Evolutionary conservation across 2,329 filamentous ascomycete species (phyloP).

Genomic region (Clonostachys byssicola): DNA sequence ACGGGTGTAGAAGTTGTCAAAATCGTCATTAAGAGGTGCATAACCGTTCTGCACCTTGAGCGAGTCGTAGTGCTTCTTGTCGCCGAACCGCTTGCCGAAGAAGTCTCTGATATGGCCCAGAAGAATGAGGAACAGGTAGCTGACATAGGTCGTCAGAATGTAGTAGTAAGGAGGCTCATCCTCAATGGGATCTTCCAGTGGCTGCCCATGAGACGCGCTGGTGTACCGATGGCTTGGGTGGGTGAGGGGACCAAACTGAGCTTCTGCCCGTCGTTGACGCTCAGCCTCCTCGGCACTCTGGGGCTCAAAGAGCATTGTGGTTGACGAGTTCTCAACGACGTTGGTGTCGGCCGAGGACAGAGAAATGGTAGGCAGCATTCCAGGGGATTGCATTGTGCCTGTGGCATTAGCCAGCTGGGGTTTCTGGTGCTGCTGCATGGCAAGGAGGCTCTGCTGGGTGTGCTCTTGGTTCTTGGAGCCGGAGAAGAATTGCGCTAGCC

Average conservation of each 20-base stretch:
- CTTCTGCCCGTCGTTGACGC: constrained; percentile 71
- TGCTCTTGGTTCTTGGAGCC: constrained; percentile 72
- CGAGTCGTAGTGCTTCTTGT: constrained; percentile 76
- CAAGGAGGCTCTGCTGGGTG: constrained; percentile 63
- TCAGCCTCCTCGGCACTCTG: constrained; percentile 80
- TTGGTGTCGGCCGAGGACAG: constrained; percentile 81
- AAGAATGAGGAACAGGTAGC: constrained; percentile 91
- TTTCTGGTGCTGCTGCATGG: constrained; percentile 53
- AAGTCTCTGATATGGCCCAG: constrained; percentile 96
- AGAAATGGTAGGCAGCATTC: constrained; percentile 86
- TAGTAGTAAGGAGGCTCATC: constrained; percentile 97
- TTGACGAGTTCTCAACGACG: constrained; percentile 67
- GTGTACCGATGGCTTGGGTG: constrained; percentile 81
- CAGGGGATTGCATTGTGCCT: constrained; percentile 65
- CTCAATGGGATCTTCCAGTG: constrained; percentile 78
- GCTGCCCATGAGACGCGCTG: constrained; percentile 78
- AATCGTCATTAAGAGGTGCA: constrained; percentile 93
- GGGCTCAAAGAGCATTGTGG: constrained; percentile 80
- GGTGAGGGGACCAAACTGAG: constrained; percentile 85
- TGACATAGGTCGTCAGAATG: constrained; percentile 96
- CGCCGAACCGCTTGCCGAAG: constrained; percentile 92
- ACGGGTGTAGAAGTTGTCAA: constrained; percentile 97
- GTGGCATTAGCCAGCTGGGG: constrained; percentile 36
- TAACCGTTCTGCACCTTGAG: constrained; percentile 83
- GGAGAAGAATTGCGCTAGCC: constrained; percentile 77